These are phyloP conservation scores for Plasmodium inui DNA, from an alignment of 169 alveolate genomes.

Conservation along the genomic window DNA sequence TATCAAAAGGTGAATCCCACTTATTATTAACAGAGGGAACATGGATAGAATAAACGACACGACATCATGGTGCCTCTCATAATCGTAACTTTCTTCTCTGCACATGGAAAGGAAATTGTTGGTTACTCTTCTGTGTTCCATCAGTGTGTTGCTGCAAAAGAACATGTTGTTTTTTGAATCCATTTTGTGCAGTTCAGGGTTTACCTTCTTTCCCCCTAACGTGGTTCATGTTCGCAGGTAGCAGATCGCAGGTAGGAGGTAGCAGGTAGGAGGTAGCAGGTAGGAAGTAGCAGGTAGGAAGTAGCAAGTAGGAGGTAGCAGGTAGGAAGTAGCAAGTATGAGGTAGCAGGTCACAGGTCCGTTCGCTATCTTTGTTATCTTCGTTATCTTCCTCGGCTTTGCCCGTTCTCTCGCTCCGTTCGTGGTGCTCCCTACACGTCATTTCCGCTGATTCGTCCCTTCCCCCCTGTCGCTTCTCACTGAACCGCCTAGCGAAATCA, in stretches of 20 bases:
- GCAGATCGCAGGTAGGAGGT: background rate
- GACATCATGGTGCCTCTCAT: conserved; percentile 11
- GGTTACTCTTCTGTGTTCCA: conserved; percentile 20
- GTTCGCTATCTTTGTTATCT: background rate
- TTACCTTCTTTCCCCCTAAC: conserved; percentile 13
- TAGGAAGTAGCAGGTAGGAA: background rate
- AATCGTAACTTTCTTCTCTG: conserved; percentile 29
- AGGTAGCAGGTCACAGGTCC: no score
- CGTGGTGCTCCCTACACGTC: background rate
- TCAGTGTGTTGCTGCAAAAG: conserved; percentile 9
- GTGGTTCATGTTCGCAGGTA: background rate
- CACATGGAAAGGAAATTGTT: conserved; percentile 24
- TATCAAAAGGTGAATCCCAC: conserved; percentile 34
- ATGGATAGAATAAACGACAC: conserved; percentile 37
- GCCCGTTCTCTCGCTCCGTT: background rate
- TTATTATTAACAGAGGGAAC: conserved; percentile 32
- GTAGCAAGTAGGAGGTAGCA: background rate
- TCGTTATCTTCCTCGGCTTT: background rate
- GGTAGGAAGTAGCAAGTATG: background rate
- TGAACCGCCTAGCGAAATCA: background rate
- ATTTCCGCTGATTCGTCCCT: background rate
- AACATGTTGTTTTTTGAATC: conserved; percentile 22
- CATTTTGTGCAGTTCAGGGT: conserved; percentile 10
- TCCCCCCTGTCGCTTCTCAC: background rate
- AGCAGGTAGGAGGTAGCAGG: background rate